Evolutionary conservation across 495 filamentous ascomycete species (phyloP).

Genomic region (Hypoxylon trugodes): DNA sequence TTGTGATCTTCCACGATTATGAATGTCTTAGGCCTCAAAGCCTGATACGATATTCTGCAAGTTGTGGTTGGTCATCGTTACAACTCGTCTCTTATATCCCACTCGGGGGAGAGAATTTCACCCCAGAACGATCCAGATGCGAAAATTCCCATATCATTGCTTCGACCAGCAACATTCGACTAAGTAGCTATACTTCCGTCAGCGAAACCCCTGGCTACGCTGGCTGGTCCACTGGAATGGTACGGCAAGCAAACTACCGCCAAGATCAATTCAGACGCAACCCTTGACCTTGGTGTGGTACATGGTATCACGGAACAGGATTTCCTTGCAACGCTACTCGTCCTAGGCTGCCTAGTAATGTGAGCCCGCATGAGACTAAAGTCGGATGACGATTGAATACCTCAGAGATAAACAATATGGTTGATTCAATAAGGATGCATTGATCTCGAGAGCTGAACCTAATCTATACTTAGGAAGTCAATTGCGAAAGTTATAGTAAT

Average conservation of each 20-base stretch:
- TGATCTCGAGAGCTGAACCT: constrained; percentile 1
- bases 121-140: neutral
- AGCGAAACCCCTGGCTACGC: constrained; percentile 6
- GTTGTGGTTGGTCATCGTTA: neutral
- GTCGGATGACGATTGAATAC: constrained; percentile 31
- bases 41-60: constrained; percentile 15
- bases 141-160: constrained; percentile 1
- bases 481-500: too few species aligned
- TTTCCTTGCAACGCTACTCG: constrained; percentile 28
- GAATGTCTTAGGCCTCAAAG: constrained; percentile 1
- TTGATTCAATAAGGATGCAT: neutral
- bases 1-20: neutral
- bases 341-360: constrained; percentile 17
- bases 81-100: constrained; percentile 9
- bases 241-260: constrained; percentile 32
- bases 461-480: constrained; percentile 7
- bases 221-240: constrained; percentile 27
- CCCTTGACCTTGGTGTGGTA: constrained; percentile 8
- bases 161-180: neutral
- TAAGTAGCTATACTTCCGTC: constrained; percentile 30
- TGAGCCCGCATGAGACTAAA: constrained; percentile 34
- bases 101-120: neutral
- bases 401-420: constrained; percentile 5
- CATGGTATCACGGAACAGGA: constrained; percentile 34
- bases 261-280: constrained; percentile 26